These are phyloP conservation scores for Penicillium corylophilum DNA, from an alignment of 2,329 filamentous ascomycete species.

Conservation along the genomic window DNA sequence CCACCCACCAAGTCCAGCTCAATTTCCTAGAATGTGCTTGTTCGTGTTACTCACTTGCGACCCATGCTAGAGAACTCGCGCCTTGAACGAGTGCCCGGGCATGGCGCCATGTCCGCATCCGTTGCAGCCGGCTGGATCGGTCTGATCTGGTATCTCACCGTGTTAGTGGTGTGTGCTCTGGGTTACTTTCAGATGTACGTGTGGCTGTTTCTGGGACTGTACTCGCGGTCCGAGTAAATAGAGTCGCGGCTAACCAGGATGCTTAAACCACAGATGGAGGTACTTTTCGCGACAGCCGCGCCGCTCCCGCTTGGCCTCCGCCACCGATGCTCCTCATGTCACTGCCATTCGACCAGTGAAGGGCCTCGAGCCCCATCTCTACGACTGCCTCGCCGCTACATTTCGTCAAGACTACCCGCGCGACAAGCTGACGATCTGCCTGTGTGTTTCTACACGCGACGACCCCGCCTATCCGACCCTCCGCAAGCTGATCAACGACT, in stretches of 20 bases:
- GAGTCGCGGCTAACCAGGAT: not conserved
- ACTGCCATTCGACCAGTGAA: constrained; percentile 93
- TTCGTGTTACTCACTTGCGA: constrained; percentile 4
- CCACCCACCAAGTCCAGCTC: not conserved
- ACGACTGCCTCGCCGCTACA: constrained; percentile 85
- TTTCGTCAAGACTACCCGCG: constrained; percentile 79
- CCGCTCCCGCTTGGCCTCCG: constrained; percentile 42
- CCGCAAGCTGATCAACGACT: constrained; percentile 68
- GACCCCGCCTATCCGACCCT: constrained; percentile 80
- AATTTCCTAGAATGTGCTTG: constrained; percentile 18
- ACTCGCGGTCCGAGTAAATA: not conserved
- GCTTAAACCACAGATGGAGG: constrained; percentile 47
- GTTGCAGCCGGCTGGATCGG: constrained; percentile 47
- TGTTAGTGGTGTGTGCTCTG: constrained; percentile 57
- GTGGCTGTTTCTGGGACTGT: not conserved
- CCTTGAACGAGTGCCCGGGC: constrained; percentile 23
- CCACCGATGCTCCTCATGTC: constrained; percentile 67
- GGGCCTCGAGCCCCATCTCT: constrained; percentile 83
- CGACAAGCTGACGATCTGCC: constrained; percentile 72
- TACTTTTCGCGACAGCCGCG: constrained; percentile 51
- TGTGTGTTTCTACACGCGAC: constrained; percentile 72
- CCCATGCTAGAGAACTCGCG: constrained; percentile 32
- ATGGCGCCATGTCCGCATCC: constrained; percentile 33
- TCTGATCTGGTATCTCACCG: constrained; percentile 57
- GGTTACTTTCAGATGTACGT: constrained; percentile 61